Base-by-base conservation (phyloP, 2,329 filamentous ascomycete genomes). In the Fusarium sp. region DNA sequence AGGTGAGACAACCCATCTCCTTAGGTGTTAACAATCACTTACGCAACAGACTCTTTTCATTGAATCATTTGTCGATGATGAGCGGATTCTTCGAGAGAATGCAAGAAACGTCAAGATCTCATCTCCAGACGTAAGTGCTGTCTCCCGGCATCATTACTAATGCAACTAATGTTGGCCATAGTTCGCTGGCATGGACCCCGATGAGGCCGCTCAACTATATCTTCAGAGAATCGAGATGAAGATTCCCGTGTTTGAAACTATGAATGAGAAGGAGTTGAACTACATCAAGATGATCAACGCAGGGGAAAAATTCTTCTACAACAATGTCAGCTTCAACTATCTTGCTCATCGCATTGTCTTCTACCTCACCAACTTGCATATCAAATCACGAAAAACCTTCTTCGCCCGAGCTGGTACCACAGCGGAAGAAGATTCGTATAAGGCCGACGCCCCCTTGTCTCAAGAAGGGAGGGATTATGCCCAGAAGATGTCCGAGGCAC, bases 221-320 rank as follows among this genome's bases (percentile, higher is more conserved):
- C 87, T 99, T 38, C 88, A 90, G 67, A 91, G 96, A 50, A 98
- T 99, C 76, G 91, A 93, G 68, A 91, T 93, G 73, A 93, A 96
- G 72, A 99, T 99, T 63, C 96, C 96, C 21, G 91, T 95, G 62
- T 99, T 97, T 74, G 94, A 99, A 82, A 97, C 93, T 2, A 98
- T 99, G 94, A 88, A 94, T 74, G 96, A 99, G 79, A 86, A 87
- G 29, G 94, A 98, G 71, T 86, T 99, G 68, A 97, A 98, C 78
- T 99, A 95, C 82, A 95, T 99, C 82, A 98, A 97, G 84, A 98
- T 99, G 95, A 97, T 98, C 78, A 99, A 99, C 73, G 96, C 96
- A 10, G 96, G 96, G 43, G 90, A 95, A 76, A 90, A 93, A 71
- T 92, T 99, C 76, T 92, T 95, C 74, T 95, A 98, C 80, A 99